phyloP scores from a whole-genome alignment of 306 rosid species.

The Malus orientalis region DNA sequence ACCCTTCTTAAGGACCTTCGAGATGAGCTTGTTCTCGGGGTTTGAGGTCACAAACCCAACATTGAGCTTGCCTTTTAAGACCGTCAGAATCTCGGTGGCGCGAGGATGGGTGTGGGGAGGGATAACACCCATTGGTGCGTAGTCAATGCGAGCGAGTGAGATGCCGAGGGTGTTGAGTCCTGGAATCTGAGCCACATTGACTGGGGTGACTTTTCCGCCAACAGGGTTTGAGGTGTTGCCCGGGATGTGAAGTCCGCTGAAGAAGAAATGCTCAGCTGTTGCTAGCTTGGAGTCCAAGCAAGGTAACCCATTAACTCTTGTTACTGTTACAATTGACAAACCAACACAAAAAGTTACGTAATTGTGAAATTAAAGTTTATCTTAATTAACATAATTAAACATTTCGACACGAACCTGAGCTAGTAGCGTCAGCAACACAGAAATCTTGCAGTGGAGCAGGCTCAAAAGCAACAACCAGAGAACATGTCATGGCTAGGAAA shows the following conservation, averaged over 20 bases:
- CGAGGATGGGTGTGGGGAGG: constrained; percentile 18
- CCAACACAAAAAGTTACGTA: neutral
- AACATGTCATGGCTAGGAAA: constrained; percentile 8
- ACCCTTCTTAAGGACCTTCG: constrained; percentile 20
- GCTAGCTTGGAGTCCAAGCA: constrained; percentile 10
- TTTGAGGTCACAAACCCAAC: constrained; percentile 19
- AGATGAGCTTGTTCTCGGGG: constrained; percentile 11
- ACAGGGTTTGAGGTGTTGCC: constrained; percentile 21
- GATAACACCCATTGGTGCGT: constrained; percentile 5
- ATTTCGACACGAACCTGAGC: constrained; percentile 1
- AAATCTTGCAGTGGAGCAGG: constrained; percentile 28
- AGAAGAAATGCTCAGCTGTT: constrained; percentile 12
- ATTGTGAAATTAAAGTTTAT: neutral
- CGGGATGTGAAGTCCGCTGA: constrained; percentile 6
- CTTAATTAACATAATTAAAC: too few relatives aligned
- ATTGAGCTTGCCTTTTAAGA: constrained; percentile 1
- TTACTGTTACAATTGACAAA: neutral
- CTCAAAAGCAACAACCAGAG: constrained; percentile 18
- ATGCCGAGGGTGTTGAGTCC: constrained; percentile 19
- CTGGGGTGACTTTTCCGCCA: constrained; percentile 3
- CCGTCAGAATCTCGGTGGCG: constrained; percentile 14
- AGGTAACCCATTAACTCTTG: constrained; percentile 5
- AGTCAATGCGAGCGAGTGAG: constrained; percentile 14
- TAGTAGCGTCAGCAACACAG: constrained; percentile 21
- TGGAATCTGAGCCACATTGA: constrained; percentile 11